Evolutionary conservation across 441 rosid genomes (phyloP).

Genomic region (Brassica balearica): DNA sequence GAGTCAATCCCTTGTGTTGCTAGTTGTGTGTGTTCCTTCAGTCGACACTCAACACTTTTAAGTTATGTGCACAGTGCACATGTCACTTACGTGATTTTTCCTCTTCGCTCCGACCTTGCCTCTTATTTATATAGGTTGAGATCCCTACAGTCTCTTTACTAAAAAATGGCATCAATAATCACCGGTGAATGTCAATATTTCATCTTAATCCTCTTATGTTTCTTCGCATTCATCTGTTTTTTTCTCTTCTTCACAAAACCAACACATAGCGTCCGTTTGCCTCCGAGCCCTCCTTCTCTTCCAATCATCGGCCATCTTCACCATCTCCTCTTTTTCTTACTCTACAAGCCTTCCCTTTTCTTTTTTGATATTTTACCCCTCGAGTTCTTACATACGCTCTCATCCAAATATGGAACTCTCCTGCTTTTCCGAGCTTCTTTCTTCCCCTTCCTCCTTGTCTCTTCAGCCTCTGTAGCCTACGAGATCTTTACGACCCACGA

Average conservation of each 20-base stretch:
- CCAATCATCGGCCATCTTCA: slow-evolving; percentile 46
- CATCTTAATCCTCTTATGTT: neutral
- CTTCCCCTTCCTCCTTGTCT: neutral
- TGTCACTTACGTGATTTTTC: neutral
- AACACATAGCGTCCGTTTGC: neutral
- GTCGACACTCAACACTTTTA: neutral
- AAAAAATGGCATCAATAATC: neutral
- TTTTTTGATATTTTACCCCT: neutral
- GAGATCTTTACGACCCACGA: neutral
- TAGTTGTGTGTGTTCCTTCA: neutral
- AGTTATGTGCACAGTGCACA: slow-evolving; percentile 15
- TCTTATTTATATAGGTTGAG: neutral
- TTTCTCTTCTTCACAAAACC: neutral
- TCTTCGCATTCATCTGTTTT: neutral
- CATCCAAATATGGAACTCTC: neutral
- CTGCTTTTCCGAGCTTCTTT: neutral
- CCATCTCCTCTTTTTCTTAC: slow-evolving; percentile 9
- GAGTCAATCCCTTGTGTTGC: neutral
- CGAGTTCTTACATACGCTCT: slow-evolving; percentile 24
- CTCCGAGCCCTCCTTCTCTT: slow-evolving; percentile 26
- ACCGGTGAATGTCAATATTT: neutral
- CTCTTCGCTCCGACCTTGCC: neutral
- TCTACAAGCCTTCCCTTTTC: neutral
- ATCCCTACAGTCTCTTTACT: neutral
- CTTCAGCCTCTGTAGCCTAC: neutral